These are phyloP conservation scores for Porcisia hertigi DNA, from an alignment of 208 protist species.

Conservation along the genomic window DNA sequence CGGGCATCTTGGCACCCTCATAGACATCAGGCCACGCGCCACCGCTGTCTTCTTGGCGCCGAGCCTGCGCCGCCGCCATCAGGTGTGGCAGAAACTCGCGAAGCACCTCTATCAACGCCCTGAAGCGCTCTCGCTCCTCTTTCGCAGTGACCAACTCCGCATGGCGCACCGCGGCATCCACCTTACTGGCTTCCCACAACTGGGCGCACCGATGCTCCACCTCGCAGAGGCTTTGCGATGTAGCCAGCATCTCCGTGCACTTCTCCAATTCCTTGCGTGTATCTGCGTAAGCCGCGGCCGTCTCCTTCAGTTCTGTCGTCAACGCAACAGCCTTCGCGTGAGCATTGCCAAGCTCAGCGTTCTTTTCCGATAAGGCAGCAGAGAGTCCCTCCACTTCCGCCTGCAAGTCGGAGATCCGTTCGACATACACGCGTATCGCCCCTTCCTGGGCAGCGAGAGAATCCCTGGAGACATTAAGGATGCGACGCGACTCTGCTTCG, in stretches of 20 bases:
- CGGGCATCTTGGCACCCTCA: neutral
- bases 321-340: neutral
- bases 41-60: neutral
- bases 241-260: conserved; percentile 44
- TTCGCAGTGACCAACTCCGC: neutral
- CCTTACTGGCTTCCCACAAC: conserved; percentile 6
- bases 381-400: conserved; percentile 45
- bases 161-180: conserved; percentile 1
- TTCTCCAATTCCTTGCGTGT: conserved; percentile 55
- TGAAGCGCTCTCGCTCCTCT: neutral
- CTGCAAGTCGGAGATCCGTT: conserved; percentile 43
- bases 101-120: conserved; percentile 9
- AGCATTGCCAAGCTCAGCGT: neutral
- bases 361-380: neutral
- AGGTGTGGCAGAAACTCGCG: conserved; percentile 12
- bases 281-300: conserved; percentile 40
- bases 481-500: conserved; percentile 24
- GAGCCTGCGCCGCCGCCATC: conserved; percentile 5
- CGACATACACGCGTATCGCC: conserved; percentile 33
- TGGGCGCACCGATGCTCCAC: conserved; percentile 44
- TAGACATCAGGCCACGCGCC: neutral
- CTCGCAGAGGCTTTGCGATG: conserved; percentile 26
- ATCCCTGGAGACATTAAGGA: conserved; percentile 16
- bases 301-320: conserved; percentile 37
- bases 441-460: conserved; percentile 28